Base-by-base conservation (phyloP, 139 green algal genomes). In the Helicosporidium sp. region DNA sequence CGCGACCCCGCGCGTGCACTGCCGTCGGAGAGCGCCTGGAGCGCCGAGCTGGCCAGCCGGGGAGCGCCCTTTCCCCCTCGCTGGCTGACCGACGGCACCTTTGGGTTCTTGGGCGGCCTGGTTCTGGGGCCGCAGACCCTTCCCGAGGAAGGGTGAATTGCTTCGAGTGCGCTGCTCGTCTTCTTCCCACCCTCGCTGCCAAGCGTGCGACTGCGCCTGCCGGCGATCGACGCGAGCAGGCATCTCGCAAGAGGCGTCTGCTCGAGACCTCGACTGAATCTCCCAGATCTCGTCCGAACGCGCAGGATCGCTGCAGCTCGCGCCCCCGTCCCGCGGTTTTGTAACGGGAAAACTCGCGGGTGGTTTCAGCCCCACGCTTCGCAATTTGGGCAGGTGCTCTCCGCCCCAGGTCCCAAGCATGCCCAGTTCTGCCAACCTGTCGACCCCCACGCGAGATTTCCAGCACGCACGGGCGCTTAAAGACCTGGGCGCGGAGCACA, bases 401-500 rank as follows among this genome's bases (percentile, higher is more conserved):
- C 10, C 31, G 10, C 13, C 31, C 31, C 31, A 10, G 10, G 10
- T 37, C 13, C 31, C 1, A 37, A 10, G 31, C 31, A 18, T 10
- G 10, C 31, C 13, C 0, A 37, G 1, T 37, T 37, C 10, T 37
- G 31, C 10, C n/a, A n/a, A n/a, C n/a, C n/a, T n/a, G n/a, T n/a
- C n/a, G n/a, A n/a, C n/a, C n/a, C n/a, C n/a, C n/a, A n/a, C n/a
- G n/a, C n/a, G n/a, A n/a, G n/a, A n/a, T n/a, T 37, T 25, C 12
- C 26, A 7, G 12, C 28, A 26, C 46, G 53, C 45, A 50, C 7
- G 49, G 49, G 8, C 39, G 49, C 16, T 54, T 58, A 34, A 27
- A 48, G 31, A 37, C 0, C 31, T 37, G 31, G 31, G 31, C 31
- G 10, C 31, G 10, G 31, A 18, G 13, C 31, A 37, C 13, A 37